Evolutionary conservation across 1,284 basidiomycete genomes (phyloP).

Genomic region (Sanguinoderma infundibulare): DNA sequence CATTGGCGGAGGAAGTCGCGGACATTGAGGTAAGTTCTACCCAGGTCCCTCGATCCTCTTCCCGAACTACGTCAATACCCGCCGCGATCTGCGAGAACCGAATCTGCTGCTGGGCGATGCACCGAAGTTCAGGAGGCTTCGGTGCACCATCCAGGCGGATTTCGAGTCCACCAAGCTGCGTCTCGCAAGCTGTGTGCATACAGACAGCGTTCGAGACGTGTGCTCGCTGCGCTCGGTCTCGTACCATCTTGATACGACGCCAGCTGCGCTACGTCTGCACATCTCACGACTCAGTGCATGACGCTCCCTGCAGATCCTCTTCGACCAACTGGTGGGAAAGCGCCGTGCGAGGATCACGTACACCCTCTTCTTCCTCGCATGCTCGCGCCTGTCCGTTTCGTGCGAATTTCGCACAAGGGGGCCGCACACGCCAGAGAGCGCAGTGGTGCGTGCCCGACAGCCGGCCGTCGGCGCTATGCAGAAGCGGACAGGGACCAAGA

Average conservation of each 20-base stretch:
- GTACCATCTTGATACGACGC: too few species aligned
- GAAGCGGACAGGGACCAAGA: constrained; percentile 61
- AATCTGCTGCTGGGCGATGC: background rate
- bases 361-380: background rate
- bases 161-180: too few species aligned
- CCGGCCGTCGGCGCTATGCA: too few species aligned
- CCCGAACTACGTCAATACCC: background rate
- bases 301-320: background rate
- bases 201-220: too few species aligned
- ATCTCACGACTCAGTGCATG: background rate
- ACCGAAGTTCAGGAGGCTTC: background rate
- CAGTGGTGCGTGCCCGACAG: too few species aligned
- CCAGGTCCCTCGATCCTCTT: background rate
- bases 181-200: too few species aligned
- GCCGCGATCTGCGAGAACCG: background rate
- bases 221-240: too few species aligned
- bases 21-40: constrained; percentile 16
- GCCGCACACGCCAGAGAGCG: constrained; percentile 86
- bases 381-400: background rate
- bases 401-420: background rate
- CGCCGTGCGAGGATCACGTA: background rate
- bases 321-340: background rate
- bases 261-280: too few species aligned
- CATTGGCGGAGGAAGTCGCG: background rate
- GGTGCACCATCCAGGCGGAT: background rate